These are phyloP conservation scores for Ophiobolus disseminans DNA, from an alignment of 2,329 filamentous ascomycete genomes.

Conservation along the genomic window DNA sequence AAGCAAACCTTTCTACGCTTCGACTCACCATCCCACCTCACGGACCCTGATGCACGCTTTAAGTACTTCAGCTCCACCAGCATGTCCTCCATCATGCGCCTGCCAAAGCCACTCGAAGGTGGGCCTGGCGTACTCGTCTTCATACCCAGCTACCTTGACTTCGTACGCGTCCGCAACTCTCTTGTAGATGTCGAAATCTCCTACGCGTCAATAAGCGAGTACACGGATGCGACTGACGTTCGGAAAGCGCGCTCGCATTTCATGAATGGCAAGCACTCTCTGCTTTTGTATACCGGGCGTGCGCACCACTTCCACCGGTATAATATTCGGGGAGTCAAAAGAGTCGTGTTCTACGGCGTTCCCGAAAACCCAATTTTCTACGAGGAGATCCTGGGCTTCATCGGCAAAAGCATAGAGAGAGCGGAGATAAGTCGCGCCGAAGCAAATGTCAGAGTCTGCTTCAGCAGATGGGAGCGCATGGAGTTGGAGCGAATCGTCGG, in stretches of 20 bases:
- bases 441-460: constrained; percentile 64
- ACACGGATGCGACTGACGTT: constrained; percentile 78
- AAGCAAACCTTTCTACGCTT: constrained; percentile 92
- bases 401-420: constrained; percentile 62
- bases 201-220: constrained; percentile 89
- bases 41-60: constrained; percentile 88
- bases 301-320: constrained; percentile 98
- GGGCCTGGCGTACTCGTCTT: constrained; percentile 79
- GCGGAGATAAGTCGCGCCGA: constrained; percentile 63
- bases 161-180: constrained; percentile 90
- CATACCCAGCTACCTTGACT: constrained; percentile 93
- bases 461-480: constrained; percentile 88
- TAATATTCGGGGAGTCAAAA: constrained; percentile 77
- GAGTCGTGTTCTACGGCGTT: constrained; percentile 86
- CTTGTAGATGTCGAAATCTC: constrained; percentile 76
- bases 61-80: constrained; percentile 86
- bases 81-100: constrained; percentile 75
- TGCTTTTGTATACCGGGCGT: constrained; percentile 90
- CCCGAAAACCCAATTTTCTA: constrained; percentile 90
- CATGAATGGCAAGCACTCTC: constrained; percentile 77
- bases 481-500: constrained; percentile 90
- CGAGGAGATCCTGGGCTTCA: constrained; percentile 74
- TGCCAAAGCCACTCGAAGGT: constrained; percentile 64
- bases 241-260: constrained; percentile 89
- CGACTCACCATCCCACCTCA: constrained; percentile 70